phyloP scores from a whole-genome alignment of 352 stramenopile genomes.

The Pythium rishiriense region DNA sequence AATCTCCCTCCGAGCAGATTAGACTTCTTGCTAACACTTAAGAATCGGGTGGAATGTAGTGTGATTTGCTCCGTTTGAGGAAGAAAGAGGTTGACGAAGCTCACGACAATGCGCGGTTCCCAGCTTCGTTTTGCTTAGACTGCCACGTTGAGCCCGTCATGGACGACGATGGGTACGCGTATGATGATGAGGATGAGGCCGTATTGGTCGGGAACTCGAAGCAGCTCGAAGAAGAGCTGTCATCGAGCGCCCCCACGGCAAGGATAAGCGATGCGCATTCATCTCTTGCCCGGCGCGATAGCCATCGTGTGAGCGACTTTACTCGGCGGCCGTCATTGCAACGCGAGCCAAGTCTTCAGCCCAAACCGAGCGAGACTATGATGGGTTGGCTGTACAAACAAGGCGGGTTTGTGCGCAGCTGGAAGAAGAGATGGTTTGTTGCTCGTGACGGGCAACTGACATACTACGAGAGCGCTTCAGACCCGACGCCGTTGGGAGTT shows the following conservation, averaged over 20 bases:
- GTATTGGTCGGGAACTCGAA: not conserved
- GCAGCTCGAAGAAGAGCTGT: constrained; percentile 10
- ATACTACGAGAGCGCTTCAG: constrained; percentile 66
- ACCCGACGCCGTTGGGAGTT: constrained; percentile 66
- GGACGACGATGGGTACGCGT: constrained; percentile 3
- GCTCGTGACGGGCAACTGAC: constrained; percentile 77
- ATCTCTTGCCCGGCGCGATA: not conserved
- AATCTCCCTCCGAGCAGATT: not conserved
- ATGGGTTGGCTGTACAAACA: constrained; percentile 80
- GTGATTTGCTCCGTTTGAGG: constrained; percentile 25
- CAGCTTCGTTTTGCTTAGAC: constrained; percentile 28
- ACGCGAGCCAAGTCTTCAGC: constrained; percentile 12
- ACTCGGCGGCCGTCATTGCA: constrained; percentile 1
- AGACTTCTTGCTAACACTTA: no score
- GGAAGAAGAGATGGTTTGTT: constrained; percentile 86
- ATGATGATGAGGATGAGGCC: constrained; percentile 10
- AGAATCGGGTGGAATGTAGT: constrained; percentile 11
- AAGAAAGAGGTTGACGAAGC: constrained; percentile 40
- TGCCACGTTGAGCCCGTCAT: constrained; percentile 23
- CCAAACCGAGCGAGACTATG: constrained; percentile 34
- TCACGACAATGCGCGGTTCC: constrained; percentile 34
- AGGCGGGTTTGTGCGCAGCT: constrained; percentile 82
- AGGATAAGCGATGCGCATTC: not conserved
- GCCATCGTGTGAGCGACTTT: not conserved
- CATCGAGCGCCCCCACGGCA: constrained; percentile 1